These are phyloP conservation scores for Cystobasidium pallidum DNA, from an alignment of 1,284 basidiomycete species.

Conservation along the genomic window DNA sequence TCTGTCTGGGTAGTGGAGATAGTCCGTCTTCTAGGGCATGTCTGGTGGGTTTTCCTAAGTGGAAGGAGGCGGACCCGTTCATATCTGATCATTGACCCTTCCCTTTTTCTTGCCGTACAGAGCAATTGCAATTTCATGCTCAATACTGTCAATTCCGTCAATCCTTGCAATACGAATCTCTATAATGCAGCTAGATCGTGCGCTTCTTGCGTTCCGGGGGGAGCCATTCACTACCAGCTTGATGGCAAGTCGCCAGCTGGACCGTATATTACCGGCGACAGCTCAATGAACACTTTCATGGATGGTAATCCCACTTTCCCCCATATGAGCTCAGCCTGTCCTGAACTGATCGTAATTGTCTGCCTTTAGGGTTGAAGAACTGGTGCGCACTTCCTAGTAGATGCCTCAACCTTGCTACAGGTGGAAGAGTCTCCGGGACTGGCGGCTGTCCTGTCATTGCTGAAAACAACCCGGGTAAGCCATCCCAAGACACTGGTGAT, in stretches of 20 bases:
- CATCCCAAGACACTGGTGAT: not conserved
- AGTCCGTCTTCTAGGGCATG: conserved; percentile 13
- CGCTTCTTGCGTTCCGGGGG: conserved; percentile 12
- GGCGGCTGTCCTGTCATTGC: conserved; percentile 10
- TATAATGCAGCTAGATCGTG: conserved; percentile 25
- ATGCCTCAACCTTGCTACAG: conserved; percentile 25
- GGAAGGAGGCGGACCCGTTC: too few relatives aligned
- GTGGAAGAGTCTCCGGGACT: conserved; percentile 10
- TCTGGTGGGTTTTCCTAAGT: conserved; percentile 26
- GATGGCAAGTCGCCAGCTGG: conserved; percentile 3
- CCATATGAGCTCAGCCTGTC: not conserved
- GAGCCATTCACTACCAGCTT: conserved; percentile 27
- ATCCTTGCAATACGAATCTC: conserved; percentile 21
- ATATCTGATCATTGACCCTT: too few relatives aligned
- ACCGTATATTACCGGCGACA: not conserved
- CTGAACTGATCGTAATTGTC: not conserved
- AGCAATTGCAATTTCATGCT: conserved; percentile 33
- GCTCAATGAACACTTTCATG: conserved; percentile 22
- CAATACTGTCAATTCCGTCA: conserved; percentile 21
- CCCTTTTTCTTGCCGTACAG: not conserved
- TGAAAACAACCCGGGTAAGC: conserved; percentile 7
- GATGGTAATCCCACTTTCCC: not conserved
- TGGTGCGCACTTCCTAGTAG: conserved; percentile 24
- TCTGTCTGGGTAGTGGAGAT: conserved; percentile 18
- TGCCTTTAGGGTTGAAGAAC: conserved; percentile 9